Conservation (phyloP, 2,329 filamentous ascomycete species). For the Aspergillus tamarii region DNA sequence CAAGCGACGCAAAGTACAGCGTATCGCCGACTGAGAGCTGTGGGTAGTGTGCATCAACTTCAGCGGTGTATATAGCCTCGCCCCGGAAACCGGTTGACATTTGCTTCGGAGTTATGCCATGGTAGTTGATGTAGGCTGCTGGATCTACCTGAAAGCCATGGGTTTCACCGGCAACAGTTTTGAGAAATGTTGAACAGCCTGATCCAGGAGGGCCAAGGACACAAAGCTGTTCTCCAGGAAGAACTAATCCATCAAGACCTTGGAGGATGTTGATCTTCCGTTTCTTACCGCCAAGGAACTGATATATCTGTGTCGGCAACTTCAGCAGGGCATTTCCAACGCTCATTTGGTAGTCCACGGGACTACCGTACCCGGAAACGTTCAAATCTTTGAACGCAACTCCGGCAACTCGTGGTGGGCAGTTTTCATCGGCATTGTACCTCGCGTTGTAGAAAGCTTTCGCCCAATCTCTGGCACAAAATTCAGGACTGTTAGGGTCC, state of each 20-base stretch:
- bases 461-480: slow-evolving; percentile 16
- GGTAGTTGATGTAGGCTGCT: slow-evolving; percentile 74
- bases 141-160: slow-evolving; percentile 73
- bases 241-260: slow-evolving; percentile 61
- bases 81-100: slow-evolving; percentile 49
- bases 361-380: slow-evolving; percentile 2
- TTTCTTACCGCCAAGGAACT: not conserved
- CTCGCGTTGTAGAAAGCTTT: slow-evolving; percentile 18
- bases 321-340: slow-evolving; percentile 11
- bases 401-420: slow-evolving; percentile 10
- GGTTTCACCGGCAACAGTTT: slow-evolving; percentile 77
- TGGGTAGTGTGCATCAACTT: slow-evolving; percentile 9
- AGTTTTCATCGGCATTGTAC: slow-evolving; percentile 9
- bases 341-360: slow-evolving; percentile 33
- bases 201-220: slow-evolving; percentile 48
- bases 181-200: slow-evolving; percentile 74
- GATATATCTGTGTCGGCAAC: not conserved
- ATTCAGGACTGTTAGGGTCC: slow-evolving; percentile 14
- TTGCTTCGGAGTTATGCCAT: slow-evolving; percentile 40
- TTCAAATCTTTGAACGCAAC: slow-evolving; percentile 15
- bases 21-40: slow-evolving; percentile 10
- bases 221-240: slow-evolving; percentile 52
- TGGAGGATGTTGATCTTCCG: slow-evolving; percentile 56
- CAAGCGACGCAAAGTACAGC: slow-evolving; percentile 13
- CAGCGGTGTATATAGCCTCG: slow-evolving; percentile 73